Percentiles rank a stretch among this genome's conserved stretches.
Conservation (phyloP, 2,329 filamentous ascomycete species). For the Stagonosporopsis rhizophila region DNA sequence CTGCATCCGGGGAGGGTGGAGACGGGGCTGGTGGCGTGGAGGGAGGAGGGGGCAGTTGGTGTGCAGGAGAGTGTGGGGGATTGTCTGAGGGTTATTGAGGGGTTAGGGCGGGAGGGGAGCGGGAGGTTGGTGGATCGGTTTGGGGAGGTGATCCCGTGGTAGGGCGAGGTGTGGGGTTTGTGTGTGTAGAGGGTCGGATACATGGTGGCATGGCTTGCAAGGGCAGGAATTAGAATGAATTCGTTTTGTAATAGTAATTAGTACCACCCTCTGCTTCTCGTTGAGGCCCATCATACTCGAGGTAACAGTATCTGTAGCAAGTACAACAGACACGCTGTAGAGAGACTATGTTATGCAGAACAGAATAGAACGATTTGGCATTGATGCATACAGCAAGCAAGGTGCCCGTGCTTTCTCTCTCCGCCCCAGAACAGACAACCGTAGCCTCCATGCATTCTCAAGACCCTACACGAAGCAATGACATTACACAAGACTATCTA, state of each 20-base stretch:
- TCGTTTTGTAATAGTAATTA: no score
- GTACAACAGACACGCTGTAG: background rate
- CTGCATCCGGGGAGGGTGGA: slow-evolving; percentile 57
- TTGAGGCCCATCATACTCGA: background rate
- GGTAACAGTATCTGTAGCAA: no score
- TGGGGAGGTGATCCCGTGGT: slow-evolving; percentile 54
- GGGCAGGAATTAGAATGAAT: no score
- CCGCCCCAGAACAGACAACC: background rate
- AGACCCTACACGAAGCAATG: background rate
- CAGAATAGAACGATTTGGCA: background rate
- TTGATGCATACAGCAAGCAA: slow-evolving; percentile 1
- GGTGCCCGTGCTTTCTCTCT: background rate
- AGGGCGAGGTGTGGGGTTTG: background rate
- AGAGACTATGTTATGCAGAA: background rate
- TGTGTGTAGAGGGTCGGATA: background rate
- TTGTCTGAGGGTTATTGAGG: slow-evolving; percentile 49
- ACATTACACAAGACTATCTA: slow-evolving; percentile 10
- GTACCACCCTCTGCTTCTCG: no score
- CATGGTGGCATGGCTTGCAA: background rate
- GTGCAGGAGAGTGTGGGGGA: slow-evolving; percentile 52
- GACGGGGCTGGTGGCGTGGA: slow-evolving; percentile 53
- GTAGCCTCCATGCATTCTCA: background rate
- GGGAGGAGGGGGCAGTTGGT: slow-evolving; percentile 55
- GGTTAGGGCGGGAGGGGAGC: slow-evolving; percentile 40
- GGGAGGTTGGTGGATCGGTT: slow-evolving; percentile 55